Evolutionary conservation across 192 early-diverging fungal species (phyloP).

Genomic region (Piromyces finnis): DNA sequence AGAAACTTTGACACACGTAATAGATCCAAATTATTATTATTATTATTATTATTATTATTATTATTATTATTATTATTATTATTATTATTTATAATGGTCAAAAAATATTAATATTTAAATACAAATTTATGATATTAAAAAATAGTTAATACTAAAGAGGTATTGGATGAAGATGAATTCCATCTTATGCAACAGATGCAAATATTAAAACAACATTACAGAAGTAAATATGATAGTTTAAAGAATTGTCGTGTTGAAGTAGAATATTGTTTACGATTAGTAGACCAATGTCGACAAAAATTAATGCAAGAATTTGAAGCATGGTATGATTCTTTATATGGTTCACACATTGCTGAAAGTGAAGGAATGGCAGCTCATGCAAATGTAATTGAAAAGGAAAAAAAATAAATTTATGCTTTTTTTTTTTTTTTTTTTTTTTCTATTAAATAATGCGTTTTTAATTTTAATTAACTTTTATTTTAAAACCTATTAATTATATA

Average conservation of each 20-base stretch:
- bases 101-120: constrained; percentile 1
- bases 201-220: constrained; percentile 20
- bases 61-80: no score
- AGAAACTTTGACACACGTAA: constrained; percentile 1
- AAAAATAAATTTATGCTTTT: no score
- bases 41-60: no score
- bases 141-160: not conserved
- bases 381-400: no score
- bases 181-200: constrained; percentile 15
- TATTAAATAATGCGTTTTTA: no score
- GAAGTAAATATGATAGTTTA: constrained; percentile 15
- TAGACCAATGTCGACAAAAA: constrained; percentile 33
- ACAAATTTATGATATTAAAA: not conserved
- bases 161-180: constrained; percentile 39
- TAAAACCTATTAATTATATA: no score
- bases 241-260: constrained; percentile 17
- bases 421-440: no score
- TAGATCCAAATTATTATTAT: no score
- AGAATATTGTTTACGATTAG: constrained; percentile 24
- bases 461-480: no score
- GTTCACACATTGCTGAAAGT: constrained; percentile 9
- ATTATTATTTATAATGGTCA: no score
- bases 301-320: constrained; percentile 39
- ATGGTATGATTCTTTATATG: constrained; percentile 29
- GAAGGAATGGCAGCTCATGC: not conserved